phyloP scores from a whole-genome alignment of 768 basidiomycete genomes.

The Pleurotus tuber-regium region DNA sequence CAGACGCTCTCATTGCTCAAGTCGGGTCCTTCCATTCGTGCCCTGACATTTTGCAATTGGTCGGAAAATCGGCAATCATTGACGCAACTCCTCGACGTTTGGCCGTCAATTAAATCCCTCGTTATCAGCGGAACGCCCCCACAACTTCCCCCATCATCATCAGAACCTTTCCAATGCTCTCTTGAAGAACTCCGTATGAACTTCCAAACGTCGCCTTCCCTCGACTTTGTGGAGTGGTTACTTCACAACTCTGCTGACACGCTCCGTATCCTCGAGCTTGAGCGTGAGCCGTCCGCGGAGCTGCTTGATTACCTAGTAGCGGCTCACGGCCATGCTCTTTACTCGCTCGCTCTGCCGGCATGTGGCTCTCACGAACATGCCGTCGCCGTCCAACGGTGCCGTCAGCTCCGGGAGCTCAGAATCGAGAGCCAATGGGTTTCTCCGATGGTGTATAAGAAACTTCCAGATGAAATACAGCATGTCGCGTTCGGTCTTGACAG shows the following conservation, averaged over 20 bases:
- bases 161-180: slow-evolving; percentile 43
- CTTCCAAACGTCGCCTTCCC: slow-evolving; percentile 59
- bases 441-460: slow-evolving; percentile 41
- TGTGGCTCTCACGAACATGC: slow-evolving; percentile 48
- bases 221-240: slow-evolving; percentile 69
- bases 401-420: slow-evolving; percentile 48
- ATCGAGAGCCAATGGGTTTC: slow-evolving; percentile 54
- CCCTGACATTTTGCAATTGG: slow-evolving; percentile 70
- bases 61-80: slow-evolving; percentile 57
- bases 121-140: slow-evolving; percentile 60
- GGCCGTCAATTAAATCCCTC: slow-evolving; percentile 56
- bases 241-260: slow-evolving; percentile 52
- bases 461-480: slow-evolving; percentile 50
- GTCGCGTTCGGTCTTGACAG: slow-evolving; percentile 61
- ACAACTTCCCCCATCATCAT: slow-evolving; percentile 39
- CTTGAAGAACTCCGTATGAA: slow-evolving; percentile 59
- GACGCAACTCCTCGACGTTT: slow-evolving; percentile 61
- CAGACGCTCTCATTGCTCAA: slow-evolving; percentile 49
- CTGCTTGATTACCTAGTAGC: slow-evolving; percentile 54
- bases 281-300: slow-evolving; percentile 54
- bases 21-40: slow-evolving; percentile 49
- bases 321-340: slow-evolving; percentile 46
- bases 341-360: slow-evolving; percentile 56
- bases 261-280: slow-evolving; percentile 55
- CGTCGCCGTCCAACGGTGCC: slow-evolving; percentile 44